A percentile compares a stretch with the other conserved stretches of the same genome.
Conservation (phyloP, 352 stramenopile species). For the Phytophthora pini region DNA sequence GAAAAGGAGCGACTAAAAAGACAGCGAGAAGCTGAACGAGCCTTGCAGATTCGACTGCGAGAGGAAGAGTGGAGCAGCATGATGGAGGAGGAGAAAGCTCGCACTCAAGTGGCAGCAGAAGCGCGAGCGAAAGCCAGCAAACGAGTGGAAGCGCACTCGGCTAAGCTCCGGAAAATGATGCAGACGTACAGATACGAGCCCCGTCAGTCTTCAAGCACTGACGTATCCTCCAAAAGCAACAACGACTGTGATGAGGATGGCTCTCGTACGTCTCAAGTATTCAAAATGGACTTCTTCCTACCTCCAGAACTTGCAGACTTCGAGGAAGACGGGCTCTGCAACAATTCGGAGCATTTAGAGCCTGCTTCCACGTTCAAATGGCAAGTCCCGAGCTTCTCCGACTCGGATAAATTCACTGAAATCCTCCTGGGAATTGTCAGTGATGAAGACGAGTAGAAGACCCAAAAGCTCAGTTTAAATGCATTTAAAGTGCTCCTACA, state of each 20-base stretch:
- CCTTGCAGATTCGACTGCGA: slow-evolving; percentile 46
- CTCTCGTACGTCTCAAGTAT: slow-evolving; percentile 13
- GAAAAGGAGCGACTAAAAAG: slow-evolving; percentile 47
- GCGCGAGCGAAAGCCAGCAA: slow-evolving; percentile 56
- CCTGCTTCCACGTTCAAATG: slow-evolving; percentile 22
- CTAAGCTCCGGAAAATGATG: slow-evolving; percentile 44
- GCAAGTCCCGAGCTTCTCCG: slow-evolving; percentile 31
- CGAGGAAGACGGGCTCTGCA: slow-evolving; percentile 59
- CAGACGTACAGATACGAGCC: slow-evolving; percentile 29
- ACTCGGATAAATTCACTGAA: slow-evolving; percentile 16
- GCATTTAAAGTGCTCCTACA: slow-evolving; percentile 2
- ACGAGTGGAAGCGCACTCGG: slow-evolving; percentile 39
- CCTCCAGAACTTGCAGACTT: slow-evolving; percentile 64
- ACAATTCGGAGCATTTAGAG: slow-evolving; percentile 9
- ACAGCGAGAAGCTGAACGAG: slow-evolving; percentile 58
- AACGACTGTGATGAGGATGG: slow-evolving; percentile 30
- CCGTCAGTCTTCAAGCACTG: slow-evolving; percentile 9
- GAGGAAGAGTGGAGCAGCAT: slow-evolving; percentile 59
- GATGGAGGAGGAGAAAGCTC: slow-evolving; percentile 57
- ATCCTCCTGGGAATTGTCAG: slow-evolving; percentile 38
- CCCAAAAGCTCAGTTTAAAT: too few relatives aligned
- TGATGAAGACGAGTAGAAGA: slow-evolving; percentile 34
- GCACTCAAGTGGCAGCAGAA: slow-evolving; percentile 48
- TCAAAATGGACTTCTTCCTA: slow-evolving; percentile 26
- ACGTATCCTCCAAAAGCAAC: slow-evolving; percentile 17